Conservation (phyloP, 257 asterid genomes). For the Ligustrum vulgare region DNA sequence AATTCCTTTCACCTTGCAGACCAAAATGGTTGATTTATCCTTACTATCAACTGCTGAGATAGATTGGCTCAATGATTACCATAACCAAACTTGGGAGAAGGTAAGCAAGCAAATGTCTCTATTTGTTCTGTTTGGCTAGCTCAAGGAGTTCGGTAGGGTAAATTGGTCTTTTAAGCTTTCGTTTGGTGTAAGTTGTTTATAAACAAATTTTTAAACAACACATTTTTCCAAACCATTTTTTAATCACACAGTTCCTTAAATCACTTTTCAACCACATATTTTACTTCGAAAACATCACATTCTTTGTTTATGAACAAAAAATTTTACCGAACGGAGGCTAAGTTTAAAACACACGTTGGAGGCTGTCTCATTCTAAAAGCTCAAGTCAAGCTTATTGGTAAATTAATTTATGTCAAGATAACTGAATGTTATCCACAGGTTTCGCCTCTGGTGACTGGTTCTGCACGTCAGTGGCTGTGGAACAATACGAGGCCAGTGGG, state of each 20-base stretch:
- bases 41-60: constrained; percentile 67
- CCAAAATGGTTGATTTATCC: constrained; percentile 63
- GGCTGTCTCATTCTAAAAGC: constrained; percentile 7
- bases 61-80: constrained; percentile 90
- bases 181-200: no score
- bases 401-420: background rate
- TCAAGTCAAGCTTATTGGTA: background rate
- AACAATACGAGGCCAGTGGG: constrained; percentile 66
- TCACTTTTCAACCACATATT: no score
- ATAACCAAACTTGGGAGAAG: constrained; percentile 92
- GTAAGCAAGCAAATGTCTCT: constrained; percentile 33
- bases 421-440: constrained; percentile 45
- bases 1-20: constrained; percentile 39
- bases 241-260: no score
- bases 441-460: constrained; percentile 80
- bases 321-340: no score
- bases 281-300: no score
- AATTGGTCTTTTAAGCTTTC: background rate
- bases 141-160: background rate
- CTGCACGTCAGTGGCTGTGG: constrained; percentile 82
- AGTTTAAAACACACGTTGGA: background rate
- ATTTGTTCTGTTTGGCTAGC: background rate
- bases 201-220: no score
- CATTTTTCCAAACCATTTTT: no score
- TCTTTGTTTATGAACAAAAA: no score